These are phyloP conservation scores for Coprinellus aureogranulatus DNA, from an alignment of 768 basidiomycete species.

Conservation along the genomic window DNA sequence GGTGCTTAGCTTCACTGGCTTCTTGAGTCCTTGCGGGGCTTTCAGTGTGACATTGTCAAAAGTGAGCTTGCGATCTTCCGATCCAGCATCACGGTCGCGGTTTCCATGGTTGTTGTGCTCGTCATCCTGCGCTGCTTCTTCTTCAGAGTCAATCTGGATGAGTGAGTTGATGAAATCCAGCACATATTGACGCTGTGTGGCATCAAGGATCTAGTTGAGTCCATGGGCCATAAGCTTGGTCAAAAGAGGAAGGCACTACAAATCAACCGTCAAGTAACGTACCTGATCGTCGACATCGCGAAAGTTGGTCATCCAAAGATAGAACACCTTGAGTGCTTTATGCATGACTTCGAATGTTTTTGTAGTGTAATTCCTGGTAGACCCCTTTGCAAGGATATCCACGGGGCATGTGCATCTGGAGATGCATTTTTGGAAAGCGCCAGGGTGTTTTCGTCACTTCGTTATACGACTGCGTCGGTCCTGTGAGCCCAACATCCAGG, in stretches of 20 bases:
- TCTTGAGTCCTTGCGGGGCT: no score
- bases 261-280: neutral
- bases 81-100: neutral
- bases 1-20: no score
- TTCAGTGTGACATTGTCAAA: neutral
- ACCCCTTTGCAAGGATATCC: conserved; percentile 33
- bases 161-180: neutral
- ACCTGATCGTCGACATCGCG: conserved; percentile 30
- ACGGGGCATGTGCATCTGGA: conserved; percentile 24
- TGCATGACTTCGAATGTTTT: conserved; percentile 29
- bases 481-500: neutral
- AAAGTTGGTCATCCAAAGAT: conserved; percentile 29
- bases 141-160: neutral
- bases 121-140: neutral
- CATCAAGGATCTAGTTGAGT: neutral
- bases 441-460: conserved; percentile 16
- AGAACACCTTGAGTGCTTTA: conserved; percentile 22
- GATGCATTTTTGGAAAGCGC: conserved; percentile 34
- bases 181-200: neutral
- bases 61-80: neutral
- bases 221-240: neutral
- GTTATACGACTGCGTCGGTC: neutral
- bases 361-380: conserved; percentile 27
- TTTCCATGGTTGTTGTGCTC: neutral
- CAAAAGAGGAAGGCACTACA: neutral